These are phyloP conservation scores for Candida andamanensis DNA, from an alignment of 805 yeast species.

Conservation along the genomic window DNA sequence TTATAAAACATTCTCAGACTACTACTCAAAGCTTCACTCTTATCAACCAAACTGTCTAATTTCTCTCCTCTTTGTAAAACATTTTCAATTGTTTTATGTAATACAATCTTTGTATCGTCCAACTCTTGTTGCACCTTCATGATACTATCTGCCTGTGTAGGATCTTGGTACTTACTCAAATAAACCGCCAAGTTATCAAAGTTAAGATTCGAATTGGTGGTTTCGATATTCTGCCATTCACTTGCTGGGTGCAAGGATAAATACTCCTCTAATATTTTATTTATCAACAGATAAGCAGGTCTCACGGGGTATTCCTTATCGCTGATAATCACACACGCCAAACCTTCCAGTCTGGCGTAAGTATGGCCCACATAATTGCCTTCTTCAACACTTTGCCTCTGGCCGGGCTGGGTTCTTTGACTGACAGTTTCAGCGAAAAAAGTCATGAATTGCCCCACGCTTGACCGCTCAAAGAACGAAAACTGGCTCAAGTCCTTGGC, in stretches of 20 bases:
- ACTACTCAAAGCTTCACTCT: constrained; percentile 85
- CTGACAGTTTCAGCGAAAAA: constrained; percentile 90
- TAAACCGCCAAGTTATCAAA: constrained; percentile 64
- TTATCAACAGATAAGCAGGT: constrained; percentile 90
- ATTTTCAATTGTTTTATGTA: constrained; percentile 92
- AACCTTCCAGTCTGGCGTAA: constrained; percentile 82
- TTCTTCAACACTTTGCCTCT: constrained; percentile 92
- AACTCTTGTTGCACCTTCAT: constrained; percentile 97
- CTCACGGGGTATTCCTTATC: constrained; percentile 96
- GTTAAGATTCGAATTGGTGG: constrained; percentile 40
- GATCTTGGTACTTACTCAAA: constrained; percentile 87
- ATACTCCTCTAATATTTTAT: constrained; percentile 88
- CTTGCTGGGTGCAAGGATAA: constrained; percentile 70
- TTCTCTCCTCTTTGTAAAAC: constrained; percentile 96
- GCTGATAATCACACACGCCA: constrained; percentile 86
- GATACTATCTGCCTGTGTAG: constrained; percentile 92
- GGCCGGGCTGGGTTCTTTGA: constrained; percentile 80
- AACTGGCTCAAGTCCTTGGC: constrained; percentile 82
- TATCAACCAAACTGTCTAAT: constrained; percentile 88
- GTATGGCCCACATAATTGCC: constrained; percentile 89
- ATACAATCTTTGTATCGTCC: constrained; percentile 93
- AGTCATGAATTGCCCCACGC: constrained; percentile 89
- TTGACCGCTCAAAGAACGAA: constrained; percentile 78
- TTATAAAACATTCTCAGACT: constrained; percentile 92
- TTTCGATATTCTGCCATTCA: constrained; percentile 56